These are phyloP conservation scores for Rubia yunnanensis DNA, from an alignment of 257 asterid genomes.

Conservation along the genomic window DNA sequence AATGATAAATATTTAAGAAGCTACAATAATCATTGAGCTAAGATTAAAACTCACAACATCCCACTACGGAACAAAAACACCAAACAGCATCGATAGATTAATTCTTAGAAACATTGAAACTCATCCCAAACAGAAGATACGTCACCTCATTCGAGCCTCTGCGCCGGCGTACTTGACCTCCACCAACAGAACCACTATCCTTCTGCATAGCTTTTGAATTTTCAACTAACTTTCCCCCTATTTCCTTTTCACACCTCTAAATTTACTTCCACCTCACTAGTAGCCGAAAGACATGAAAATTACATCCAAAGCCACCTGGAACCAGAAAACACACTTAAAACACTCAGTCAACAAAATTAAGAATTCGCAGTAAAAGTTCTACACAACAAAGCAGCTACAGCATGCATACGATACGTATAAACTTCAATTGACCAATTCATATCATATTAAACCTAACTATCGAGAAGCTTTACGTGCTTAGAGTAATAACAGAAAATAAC, in stretches of 20 bases:
- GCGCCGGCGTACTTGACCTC: conserved; percentile 79
- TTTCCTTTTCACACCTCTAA: conserved; percentile 1
- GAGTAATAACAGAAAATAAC: background rate
- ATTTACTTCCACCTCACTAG: conserved; percentile 4
- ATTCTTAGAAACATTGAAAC: background rate
- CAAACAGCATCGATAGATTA: background rate
- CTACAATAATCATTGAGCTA: background rate
- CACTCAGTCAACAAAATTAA: background rate
- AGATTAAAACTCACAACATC: background rate
- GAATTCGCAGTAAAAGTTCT: conserved; percentile 2
- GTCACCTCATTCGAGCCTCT: conserved; percentile 87
- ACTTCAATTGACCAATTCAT: conserved; percentile 3
- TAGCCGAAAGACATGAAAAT: background rate
- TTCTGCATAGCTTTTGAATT: conserved; percentile 43
- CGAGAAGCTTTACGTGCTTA: background rate
- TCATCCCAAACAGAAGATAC: conserved; percentile 7
- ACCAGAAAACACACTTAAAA: background rate
- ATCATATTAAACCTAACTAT: background rate
- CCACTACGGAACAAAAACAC: background rate
- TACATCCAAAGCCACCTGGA: conserved; percentile 15
- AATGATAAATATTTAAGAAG: background rate
- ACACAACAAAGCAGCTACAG: background rate
- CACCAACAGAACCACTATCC: conserved; percentile 55
- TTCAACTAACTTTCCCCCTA: background rate
- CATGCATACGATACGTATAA: background rate